These are phyloP conservation scores for Cercospora nicotianae DNA, from an alignment of 2,329 filamentous ascomycete species.

Conservation along the genomic window DNA sequence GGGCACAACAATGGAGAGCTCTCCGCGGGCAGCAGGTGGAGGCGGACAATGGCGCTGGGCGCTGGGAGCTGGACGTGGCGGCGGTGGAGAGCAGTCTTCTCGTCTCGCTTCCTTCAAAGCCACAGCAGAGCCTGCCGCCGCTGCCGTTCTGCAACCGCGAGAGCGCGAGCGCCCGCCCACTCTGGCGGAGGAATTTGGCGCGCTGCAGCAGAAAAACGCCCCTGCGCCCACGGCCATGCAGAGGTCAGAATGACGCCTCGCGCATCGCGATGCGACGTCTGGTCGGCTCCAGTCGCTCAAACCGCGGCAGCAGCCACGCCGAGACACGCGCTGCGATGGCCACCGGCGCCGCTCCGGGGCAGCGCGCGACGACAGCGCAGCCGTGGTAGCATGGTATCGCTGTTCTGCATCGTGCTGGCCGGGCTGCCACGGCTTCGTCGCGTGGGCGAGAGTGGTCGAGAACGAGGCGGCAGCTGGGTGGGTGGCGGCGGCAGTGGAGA, in stretches of 20 bases:
- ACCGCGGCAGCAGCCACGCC: neutral
- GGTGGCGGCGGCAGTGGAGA: neutral
- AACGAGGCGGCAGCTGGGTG: neutral
- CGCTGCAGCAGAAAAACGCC: neutral
- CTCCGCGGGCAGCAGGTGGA: neutral
- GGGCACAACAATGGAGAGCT: neutral
- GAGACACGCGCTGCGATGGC: neutral
- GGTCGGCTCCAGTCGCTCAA: neutral
- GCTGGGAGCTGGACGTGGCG: neutral
- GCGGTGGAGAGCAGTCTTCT: neutral
- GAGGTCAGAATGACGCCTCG: slow-evolving; percentile 4
- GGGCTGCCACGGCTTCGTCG: neutral
- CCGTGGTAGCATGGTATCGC: neutral
- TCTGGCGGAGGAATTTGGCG: slow-evolving; percentile 1
- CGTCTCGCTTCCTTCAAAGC: neutral
- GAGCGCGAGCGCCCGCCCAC: too few relatives aligned
- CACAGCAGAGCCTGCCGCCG: neutral
- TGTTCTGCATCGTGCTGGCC: neutral
- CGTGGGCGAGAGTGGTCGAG: neutral
- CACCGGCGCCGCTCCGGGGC: neutral
- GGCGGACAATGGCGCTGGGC: neutral
- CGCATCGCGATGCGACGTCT: neutral
- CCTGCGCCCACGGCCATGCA: neutral
- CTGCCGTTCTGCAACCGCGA: neutral
- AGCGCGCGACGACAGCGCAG: neutral